Base-by-base conservation (phyloP, 2,329 filamentous ascomycete species). In the Talaromyces sp. region DNA sequence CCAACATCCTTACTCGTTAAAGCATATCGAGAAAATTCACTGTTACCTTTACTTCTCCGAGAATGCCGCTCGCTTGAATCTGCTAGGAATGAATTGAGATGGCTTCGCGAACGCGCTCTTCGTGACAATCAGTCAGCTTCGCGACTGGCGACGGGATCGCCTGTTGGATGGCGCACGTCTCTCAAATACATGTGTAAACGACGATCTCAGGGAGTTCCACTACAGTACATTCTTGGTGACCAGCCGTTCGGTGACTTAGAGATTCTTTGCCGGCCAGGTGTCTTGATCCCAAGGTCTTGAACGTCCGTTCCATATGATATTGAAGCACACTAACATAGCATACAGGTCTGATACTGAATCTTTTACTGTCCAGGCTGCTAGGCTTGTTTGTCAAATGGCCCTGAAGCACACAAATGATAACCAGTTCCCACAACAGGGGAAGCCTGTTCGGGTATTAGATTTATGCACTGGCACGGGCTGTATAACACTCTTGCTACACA, bases 391-490 rank as follows among this genome's bases (percentile, higher is more conserved):
- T 29, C 52, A 61, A 36, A 49, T 58, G 45, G 33, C 57, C 16
- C 22, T 32, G n/a, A 49, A 29, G 30, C 30, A 7, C 33, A 37
- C 6, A 14, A 30, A 29, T 19, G 35, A 47, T 4, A 27, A 24
- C 8, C 16, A 42, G 7, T 41, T 46, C 30, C 9, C 40, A 8
- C 29, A 22, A 6, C 24, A 24, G 29, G 16, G 16, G 17, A 58
- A 61, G 62, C 56, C 65, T 14, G 62, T 95, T 11, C 81, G 80
- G 11, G 77, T 97, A 36, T 71, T 97, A 8, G 94, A 99, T 70
- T 78, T 97, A 27, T 97, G 94, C 71, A 92, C 91, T 0, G 94
- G 94, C 9, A 90, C 89, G 4, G 94, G 94, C 4, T 97, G 93
- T 73, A 96, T 97, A 57, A 83, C 91, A 0, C 81, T 97, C 8